Percentiles rank a stretch among this genome's conserved stretches.
Evolutionary conservation across 2,329 filamentous ascomycete genomes (phyloP).

Genomic region (Venturia asperata): DNA sequence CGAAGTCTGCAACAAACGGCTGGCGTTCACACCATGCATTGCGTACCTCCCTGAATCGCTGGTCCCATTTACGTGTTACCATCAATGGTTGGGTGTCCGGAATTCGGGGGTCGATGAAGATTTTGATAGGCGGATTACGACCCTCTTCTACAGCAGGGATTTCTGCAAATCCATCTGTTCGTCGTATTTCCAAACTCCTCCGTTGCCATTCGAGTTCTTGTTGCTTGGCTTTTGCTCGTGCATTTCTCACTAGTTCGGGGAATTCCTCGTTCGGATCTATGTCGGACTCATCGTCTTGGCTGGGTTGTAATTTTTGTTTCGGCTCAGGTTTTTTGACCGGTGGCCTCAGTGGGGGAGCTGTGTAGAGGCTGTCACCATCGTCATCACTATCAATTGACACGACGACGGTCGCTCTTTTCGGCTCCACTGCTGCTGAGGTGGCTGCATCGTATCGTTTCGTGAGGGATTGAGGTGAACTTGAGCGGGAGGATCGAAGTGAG

Average conservation of each 20-base stretch:
- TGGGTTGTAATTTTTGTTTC: background rate
- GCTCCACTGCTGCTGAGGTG: background rate
- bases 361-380: constrained; percentile 16
- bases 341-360: background rate
- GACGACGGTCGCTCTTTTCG: background rate
- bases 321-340: background rate
- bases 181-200: constrained; percentile 13
- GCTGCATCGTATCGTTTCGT: constrained; percentile 14
- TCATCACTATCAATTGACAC: constrained; percentile 10
- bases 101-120: constrained; percentile 64
- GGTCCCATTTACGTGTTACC: constrained; percentile 59
- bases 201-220: constrained; percentile 18
- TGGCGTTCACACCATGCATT: constrained; percentile 63
- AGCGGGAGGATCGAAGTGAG: background rate
- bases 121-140: constrained; percentile 48
- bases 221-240: constrained; percentile 1
- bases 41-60: constrained; percentile 60
- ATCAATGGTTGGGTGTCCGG: constrained; percentile 53
- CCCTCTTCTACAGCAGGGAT: constrained; percentile 19
- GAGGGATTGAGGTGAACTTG: constrained; percentile 14
- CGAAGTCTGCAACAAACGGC: constrained; percentile 42
- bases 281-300: constrained; percentile 16
- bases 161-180: constrained; percentile 5
- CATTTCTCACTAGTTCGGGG: constrained; percentile 1
- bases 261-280: constrained; percentile 9